Base-by-base conservation (phyloP, 495 filamentous ascomycete species). In the Filosporella fistucella region DNA sequence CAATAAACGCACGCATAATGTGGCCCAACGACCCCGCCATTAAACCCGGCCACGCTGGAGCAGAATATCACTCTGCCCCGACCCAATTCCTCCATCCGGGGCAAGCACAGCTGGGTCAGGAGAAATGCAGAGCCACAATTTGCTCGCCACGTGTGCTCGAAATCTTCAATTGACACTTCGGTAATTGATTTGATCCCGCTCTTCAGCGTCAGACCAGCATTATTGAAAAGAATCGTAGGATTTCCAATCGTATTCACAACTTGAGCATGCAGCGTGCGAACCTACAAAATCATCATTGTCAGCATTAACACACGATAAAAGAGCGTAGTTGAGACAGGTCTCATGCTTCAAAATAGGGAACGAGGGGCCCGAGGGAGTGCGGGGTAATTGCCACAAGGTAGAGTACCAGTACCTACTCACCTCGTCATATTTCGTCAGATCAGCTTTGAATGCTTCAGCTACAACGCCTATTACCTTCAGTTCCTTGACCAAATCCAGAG, bases 11-110 rank as follows among this genome's bases (percentile, higher is more conserved):
- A 47, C 43, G 49, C 48, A 35, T 51, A 56, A 42, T 52, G 82
- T 33, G 78, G 80, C 10, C 81, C 81, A 59, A 86, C 86, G 28
- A 86, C 78, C 2, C 81, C 81, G 4, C 77, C 82, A 1, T 80
- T 84, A 25, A 76, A 72, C 0, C 71, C 82, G 6, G 84, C 81
- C 46, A 88, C 82, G 28, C 78, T 84, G 8, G 78, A 82, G 54
- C 86, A 77, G 54, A 81, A 85, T 17, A 86, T 65, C 41, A 87
- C 81, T 4, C 83, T 68, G 4, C 84, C 83, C 82, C 83, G 86
- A 22, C 63, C 61, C 52, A 75, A 71, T 21, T 60, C 59, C 41
- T 76, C 74, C 84, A 87, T 87, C 42, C 75, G 70, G 38, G 80
- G 79, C 2, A 86, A 74, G 34, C 75, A 72, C 7, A 82, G 72